phyloP scores from a whole-genome alignment of 1,284 basidiomycete genomes.

The Cystobasidium pallidum region DNA sequence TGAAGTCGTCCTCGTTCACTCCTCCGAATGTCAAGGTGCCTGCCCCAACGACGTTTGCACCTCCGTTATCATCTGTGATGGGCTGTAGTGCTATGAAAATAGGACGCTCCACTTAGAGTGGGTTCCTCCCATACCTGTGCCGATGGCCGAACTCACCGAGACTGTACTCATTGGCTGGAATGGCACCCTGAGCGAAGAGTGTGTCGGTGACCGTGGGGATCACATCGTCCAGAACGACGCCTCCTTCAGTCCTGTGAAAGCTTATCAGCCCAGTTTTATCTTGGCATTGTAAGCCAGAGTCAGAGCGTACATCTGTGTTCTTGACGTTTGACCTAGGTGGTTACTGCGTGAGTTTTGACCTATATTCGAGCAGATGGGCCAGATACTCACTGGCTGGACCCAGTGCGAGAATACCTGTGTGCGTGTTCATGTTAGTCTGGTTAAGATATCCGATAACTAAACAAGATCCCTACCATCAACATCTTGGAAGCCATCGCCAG shows the following conservation, averaged over 20 bases:
- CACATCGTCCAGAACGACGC: neutral
- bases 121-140: neutral
- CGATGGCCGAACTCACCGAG: neutral
- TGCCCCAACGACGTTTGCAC: conserved; percentile 24
- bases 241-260: neutral
- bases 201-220: conserved; percentile 38
- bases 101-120: neutral
- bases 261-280: neutral
- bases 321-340: conserved; percentile 14
- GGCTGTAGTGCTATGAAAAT: conserved; percentile 11
- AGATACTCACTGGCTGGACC: conserved; percentile 23
- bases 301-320: conserved; percentile 6
- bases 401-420: conserved; percentile 18
- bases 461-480: conserved; percentile 21
- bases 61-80: conserved; percentile 36
- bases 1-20: conserved; percentile 18
- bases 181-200: conserved; percentile 18
- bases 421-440: neutral
- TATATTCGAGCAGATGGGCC: neutral
- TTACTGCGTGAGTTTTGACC: neutral
- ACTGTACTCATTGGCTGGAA: conserved; percentile 25
- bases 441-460: neutral
- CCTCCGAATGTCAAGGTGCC: conserved; percentile 41
- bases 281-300: neutral
- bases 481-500: conserved; percentile 18